Evolutionary conservation across 495 filamentous ascomycete species (phyloP), one percentile per base, ranked within the genome.

Genomic region (Talaromyces ruber): DNA sequence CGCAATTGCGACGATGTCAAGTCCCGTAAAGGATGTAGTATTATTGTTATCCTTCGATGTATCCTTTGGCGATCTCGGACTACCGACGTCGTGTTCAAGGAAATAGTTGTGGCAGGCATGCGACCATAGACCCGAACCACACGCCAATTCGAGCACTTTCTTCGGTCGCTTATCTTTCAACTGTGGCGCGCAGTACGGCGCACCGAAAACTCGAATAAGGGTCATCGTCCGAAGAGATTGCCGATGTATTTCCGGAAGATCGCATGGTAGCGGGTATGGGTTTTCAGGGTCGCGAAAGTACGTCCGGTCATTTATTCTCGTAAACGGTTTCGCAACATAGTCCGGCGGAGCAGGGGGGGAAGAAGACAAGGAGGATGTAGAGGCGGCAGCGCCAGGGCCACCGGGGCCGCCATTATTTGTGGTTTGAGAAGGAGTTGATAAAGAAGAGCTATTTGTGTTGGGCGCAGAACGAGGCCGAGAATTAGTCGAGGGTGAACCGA

Each of bases 91-190:
- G 22, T 79, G 78, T 26, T 79, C 79, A 45, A 79, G 76, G 66
- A 93, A 88, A 71, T 90, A 85, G 24, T 88, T 81, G 72, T 93
- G 88, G 71, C 90, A 94, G 74, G 88, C 81, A 70, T 88, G 87
- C 64, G 90, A 92, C 93, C 93, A 97, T 64, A 93, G 86, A 28
- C 86, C 93, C 16, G 89, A 89, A 6, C 93, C 93, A 72, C 93
- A 98, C 37, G 88, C 91, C 59, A 97, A 72, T 67, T 98, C 93
- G 52, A 98, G 77, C 21, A 98, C 85, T 63, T 86, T 88, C 64
- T 80, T 79, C 0, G 92, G 93, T 22, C 88, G 88, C 55, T 81
- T 82, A 64, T 83, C 78, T 34, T 80, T 72, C 45, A 87, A 77
- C 47, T 80, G 79, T 12, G 89, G 87, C 14, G 86, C 87, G 71